Evolutionary conservation across 2,329 filamentous ascomycete genomes (phyloP).

Genomic region (Lachnellula hyalina): DNA sequence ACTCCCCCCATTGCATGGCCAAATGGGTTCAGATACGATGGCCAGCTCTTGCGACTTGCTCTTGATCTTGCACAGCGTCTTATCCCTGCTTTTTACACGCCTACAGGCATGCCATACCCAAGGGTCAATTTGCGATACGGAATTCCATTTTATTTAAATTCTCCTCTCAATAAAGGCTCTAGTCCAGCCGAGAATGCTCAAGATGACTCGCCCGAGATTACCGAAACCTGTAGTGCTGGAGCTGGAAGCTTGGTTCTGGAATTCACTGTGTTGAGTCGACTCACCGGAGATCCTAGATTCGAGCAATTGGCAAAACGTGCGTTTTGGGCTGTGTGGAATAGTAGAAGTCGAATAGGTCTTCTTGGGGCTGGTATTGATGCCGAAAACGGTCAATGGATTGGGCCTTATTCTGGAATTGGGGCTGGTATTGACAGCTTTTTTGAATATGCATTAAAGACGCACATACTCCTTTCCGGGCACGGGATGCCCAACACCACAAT

Average conservation of each 20-base stretch:
- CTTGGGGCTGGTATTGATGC: constrained; percentile 91
- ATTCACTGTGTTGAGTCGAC: constrained; percentile 81
- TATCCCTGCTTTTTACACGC: constrained; percentile 85
- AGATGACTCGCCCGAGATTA: constrained; percentile 57
- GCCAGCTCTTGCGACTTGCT: constrained; percentile 84
- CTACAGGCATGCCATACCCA: constrained; percentile 89
- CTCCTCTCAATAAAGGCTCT: constrained; percentile 62
- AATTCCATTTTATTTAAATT: constrained; percentile 88
- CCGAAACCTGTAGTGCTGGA: constrained; percentile 93
- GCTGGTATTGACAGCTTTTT: constrained; percentile 98
- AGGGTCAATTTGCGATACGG: constrained; percentile 87
- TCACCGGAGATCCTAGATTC: constrained; percentile 83
- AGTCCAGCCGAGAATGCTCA: constrained; percentile 37
- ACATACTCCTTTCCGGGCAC: constrained; percentile 81
- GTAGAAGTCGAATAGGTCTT: constrained; percentile 77
- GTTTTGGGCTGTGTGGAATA: constrained; percentile 95
- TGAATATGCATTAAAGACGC: constrained; percentile 93
- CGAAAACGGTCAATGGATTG: constrained; percentile 84
- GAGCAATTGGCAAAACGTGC: constrained; percentile 85
- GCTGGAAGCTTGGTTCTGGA: constrained; percentile 94
- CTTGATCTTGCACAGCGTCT: constrained; percentile 78
- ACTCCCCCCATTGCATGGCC: constrained; percentile 61
- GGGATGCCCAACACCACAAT: constrained; percentile 46
- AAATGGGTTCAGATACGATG: constrained; percentile 77
- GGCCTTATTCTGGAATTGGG: constrained; percentile 85